Conservation (phyloP, 306 rosid genomes). For the Vicia villosa region DNA sequence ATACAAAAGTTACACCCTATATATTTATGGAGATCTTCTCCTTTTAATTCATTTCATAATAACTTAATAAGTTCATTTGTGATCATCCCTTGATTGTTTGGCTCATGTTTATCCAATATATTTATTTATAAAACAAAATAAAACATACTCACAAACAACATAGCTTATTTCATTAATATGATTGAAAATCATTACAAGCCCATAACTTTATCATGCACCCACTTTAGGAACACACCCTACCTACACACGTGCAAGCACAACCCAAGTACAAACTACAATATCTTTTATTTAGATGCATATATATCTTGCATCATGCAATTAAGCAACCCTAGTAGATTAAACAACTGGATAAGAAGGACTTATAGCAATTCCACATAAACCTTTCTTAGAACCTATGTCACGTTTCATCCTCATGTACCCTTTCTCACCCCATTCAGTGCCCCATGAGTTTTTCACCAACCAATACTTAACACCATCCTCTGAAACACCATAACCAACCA, state of each 20-base stretch:
- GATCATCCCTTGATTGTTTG: no score
- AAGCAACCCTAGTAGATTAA: background rate
- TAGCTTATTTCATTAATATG: background rate
- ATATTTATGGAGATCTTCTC: no score
- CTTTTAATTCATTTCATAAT: no score
- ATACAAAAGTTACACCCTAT: no score
- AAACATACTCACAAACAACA: no score
- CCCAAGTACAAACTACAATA: no score
- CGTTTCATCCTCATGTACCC: slow-evolving; percentile 43
- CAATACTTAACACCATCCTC: slow-evolving; percentile 24
- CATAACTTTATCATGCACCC: background rate
- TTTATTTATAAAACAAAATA: no score
- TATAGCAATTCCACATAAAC: slow-evolving; percentile 33
- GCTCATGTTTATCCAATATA: no score
- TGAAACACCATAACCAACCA: slow-evolving; percentile 17
- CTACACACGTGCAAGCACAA: background rate
- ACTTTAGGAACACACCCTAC: background rate
- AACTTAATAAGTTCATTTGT: no score
- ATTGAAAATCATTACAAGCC: no score
- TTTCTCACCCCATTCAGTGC: slow-evolving; percentile 46
- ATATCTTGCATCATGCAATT: background rate
- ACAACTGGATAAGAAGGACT: slow-evolving; percentile 25
- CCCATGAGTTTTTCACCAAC: slow-evolving; percentile 45
- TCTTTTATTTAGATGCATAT: no score
- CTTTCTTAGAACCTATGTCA: background rate